These are phyloP conservation scores for Paratinospora sagittata DNA, from an alignment of 164 flowering plant genomes.

Conservation along the genomic window DNA sequence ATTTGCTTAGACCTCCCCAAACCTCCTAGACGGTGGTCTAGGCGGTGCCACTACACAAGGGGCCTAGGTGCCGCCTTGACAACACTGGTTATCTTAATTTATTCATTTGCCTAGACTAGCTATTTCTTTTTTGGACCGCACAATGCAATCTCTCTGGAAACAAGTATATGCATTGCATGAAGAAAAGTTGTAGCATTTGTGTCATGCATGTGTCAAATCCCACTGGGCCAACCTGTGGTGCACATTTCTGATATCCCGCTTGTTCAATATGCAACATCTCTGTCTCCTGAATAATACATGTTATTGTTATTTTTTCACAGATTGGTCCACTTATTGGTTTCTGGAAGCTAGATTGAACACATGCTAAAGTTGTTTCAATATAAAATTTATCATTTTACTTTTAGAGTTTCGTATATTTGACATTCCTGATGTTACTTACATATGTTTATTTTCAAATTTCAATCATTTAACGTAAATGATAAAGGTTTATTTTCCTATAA, in stretches of 20 bases:
- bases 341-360: too few species aligned
- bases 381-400: not conserved
- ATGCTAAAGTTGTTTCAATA: not conserved
- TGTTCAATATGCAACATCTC: not conserved
- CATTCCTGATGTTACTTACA: not conserved
- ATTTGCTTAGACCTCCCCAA: too few species aligned
- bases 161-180: not conserved
- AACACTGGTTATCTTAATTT: not conserved
- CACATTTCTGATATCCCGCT: not conserved
- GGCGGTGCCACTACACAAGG: too few species aligned
- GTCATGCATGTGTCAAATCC: not conserved
- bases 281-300: too few species aligned
- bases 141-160: not conserved
- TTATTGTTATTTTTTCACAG: too few species aligned
- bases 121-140: not conserved
- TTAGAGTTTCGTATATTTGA: not conserved
- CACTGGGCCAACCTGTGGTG: not conserved
- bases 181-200: not conserved
- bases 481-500: not conserved
- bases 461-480: not conserved
- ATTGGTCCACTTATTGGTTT: too few species aligned
- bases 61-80: too few species aligned
- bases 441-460: not conserved
- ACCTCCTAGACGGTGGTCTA: too few species aligned
- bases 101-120: not conserved